Conservation (phyloP, 208 protist species). For the Acanthamoeba lenticulata region DNA sequence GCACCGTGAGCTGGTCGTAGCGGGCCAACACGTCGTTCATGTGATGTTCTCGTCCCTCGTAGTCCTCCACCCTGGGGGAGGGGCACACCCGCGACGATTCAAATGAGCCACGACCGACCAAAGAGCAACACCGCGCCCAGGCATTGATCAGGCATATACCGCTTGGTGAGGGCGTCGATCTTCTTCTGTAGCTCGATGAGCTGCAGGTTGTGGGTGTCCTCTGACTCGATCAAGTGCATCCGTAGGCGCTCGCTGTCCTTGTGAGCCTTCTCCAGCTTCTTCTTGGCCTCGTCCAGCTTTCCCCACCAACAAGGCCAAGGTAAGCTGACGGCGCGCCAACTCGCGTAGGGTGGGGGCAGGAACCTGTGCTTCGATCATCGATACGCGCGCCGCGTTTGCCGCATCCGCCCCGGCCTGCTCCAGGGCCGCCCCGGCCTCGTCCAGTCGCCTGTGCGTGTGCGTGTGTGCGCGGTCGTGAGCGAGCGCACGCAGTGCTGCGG, state of each 20-base stretch:
- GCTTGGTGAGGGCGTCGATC: not conserved
- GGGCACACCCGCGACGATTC: too few species aligned
- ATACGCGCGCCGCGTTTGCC: not conserved
- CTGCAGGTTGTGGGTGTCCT: not conserved
- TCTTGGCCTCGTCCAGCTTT: not conserved
- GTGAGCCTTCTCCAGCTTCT: not conserved
- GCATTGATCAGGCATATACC: not conserved
- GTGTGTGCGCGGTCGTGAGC: not conserved
- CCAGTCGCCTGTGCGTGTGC: not conserved
- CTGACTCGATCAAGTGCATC: not conserved
- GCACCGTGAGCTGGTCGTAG: not conserved
- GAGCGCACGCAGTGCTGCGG: not conserved
- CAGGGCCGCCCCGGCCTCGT: not conserved
- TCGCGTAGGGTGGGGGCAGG: not conserved
- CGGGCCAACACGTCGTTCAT: not conserved
- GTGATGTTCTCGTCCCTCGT: not conserved
- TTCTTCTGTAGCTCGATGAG: not conserved
- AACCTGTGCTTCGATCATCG: not conserved
- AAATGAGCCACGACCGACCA: not conserved
- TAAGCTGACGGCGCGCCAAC: not conserved
- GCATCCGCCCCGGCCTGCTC: not conserved
- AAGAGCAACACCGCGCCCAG: too few species aligned
- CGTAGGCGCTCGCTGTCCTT: not conserved
- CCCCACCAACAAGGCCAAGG: not conserved
- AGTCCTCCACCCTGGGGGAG: not conserved